Evolutionary conservation across 345 rosid species (phyloP), one percentile per base, ranked within the genome.

Genomic region (Schrenkiella parvula): DNA sequence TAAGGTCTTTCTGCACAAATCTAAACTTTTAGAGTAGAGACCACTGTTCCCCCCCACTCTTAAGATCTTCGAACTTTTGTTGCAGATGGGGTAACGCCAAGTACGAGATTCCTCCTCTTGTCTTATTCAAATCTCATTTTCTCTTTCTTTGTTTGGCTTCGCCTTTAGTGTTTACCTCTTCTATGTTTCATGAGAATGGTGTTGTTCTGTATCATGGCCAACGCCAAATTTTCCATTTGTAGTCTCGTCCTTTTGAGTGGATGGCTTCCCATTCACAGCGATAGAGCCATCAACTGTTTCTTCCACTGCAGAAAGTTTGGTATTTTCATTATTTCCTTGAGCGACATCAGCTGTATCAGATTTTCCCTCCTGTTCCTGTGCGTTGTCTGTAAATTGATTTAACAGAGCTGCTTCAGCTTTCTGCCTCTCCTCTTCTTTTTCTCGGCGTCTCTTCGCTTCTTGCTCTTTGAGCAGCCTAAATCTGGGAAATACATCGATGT

Each of bases 401-500:
- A 76, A 75, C 0, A 77, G 51, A 34, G 66, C 80, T 77, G 82
- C 87, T 79, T 81, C 85, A 37, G 82, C 78, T 68, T 78, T 85
- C 80, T 64, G 81, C 77, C 73, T 79, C 68, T 80, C 90, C 68
- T 83, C 92, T 80, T 88, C 97, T 73, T 76, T 82, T 74, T 88
- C 84, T 54, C 6, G 81, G 70, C 53, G 86, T 84, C 78, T 84
- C 81, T 82, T 91, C 18, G 83, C 87, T 79, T 93, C 97, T 81
- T 88, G 85, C 86, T 91, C 96, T 81, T 89, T 93, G 46, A 89
- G 34, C 74, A 78, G 78, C 75, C 81, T 89, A 82, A 93, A 93
- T 82, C 98, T 89, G 84, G 43, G 61, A 31, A 21, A 43, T 4
- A 79, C 64, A 12, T 29, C 66, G 13, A 66, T 2, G 62, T 69